phyloP scores from a whole-genome alignment of 495 filamentous ascomycete genomes.

The Xanthoparmelia taractica region DNA sequence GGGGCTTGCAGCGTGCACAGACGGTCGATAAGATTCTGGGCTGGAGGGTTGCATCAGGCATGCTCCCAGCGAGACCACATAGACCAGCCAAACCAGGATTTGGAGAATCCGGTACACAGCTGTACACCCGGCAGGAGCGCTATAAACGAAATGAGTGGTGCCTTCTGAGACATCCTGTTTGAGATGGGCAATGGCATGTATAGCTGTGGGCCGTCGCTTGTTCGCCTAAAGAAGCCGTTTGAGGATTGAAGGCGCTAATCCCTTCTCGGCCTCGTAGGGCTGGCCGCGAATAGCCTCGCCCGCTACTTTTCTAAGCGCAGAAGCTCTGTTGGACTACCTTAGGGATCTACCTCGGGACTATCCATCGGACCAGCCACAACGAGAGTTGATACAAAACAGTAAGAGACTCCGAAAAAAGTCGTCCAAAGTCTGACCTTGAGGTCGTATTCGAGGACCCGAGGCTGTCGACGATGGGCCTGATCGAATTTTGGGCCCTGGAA shows the following conservation, averaged over 20 bases:
- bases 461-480: too few relatives aligned
- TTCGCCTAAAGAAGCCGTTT: background rate
- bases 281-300: background rate
- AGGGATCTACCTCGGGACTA: background rate
- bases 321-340: background rate
- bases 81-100: background rate
- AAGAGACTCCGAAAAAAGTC: background rate
- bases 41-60: background rate
- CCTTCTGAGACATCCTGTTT: background rate
- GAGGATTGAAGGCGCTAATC: background rate
- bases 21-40: background rate
- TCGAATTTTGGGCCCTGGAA: too few relatives aligned
- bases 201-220: constrained; percentile 3
- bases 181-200: background rate
- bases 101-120: background rate
- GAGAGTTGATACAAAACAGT: background rate
- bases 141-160: background rate
- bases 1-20: background rate
- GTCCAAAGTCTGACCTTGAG: background rate
- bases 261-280: background rate
- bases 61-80: background rate
- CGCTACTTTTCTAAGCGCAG: background rate
- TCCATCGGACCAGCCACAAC: background rate
- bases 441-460: background rate
- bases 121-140: background rate